Percentiles rank a stretch among this genome's conserved stretches.
Evolutionary conservation across 1,139 yeast genomes (phyloP).

Genomic region (Geotrichum siamense): DNA sequence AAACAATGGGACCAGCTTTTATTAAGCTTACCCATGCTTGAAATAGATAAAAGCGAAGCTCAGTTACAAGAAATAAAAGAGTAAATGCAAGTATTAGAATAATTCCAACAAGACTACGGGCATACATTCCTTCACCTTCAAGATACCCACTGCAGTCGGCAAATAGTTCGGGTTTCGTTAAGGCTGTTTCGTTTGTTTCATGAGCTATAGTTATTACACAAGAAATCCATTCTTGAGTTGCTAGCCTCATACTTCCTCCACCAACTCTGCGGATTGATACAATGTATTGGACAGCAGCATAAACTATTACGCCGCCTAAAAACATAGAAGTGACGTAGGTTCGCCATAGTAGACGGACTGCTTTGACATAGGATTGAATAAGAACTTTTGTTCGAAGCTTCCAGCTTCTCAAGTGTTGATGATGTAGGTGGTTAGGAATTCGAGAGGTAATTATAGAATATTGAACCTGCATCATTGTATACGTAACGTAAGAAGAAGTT

Average conservation of each 20-base stretch:
- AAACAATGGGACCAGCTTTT: conserved; percentile 12
- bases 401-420: not conserved
- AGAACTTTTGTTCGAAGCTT: not conserved
- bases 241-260: conserved; percentile 13
- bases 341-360: conserved; percentile 21
- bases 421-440: conserved; percentile 5
- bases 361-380: conserved; percentile 14
- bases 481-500: conserved; percentile 18
- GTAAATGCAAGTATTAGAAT: conserved; percentile 14
- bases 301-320: conserved; percentile 17
- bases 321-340: conserved; percentile 20
- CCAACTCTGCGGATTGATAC: conserved; percentile 3
- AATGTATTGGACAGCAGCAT: conserved; percentile 16
- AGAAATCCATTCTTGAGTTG: conserved; percentile 16
- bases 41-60: conserved; percentile 15
- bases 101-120: conserved; percentile 14
- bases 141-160: conserved; percentile 12
- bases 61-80: conserved; percentile 16
- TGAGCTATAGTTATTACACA: conserved; percentile 10
- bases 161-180: conserved; percentile 1
- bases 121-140: conserved; percentile 14
- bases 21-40: conserved; percentile 14
- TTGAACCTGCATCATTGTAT: conserved; percentile 9
- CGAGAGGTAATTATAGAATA: conserved; percentile 9
- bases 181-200: not conserved